Evolutionary conservation across 177 flowering plant species (phyloP).

Genomic region (Vitis hybrid): DNA sequence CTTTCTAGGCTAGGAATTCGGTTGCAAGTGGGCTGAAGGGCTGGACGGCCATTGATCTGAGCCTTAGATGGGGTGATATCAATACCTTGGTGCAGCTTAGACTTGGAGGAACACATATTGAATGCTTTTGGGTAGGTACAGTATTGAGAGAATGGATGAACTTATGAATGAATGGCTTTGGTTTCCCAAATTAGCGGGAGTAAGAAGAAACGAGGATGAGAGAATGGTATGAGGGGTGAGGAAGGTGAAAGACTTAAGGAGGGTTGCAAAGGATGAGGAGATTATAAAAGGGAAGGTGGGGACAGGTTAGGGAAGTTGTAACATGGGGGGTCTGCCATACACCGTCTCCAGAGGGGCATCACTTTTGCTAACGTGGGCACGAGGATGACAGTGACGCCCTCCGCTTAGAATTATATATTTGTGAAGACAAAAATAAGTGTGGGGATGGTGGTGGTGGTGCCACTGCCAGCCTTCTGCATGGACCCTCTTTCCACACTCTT

Average conservation of each 20-base stretch:
- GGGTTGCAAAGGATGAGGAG: conserved; percentile 9
- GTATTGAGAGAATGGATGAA: no score
- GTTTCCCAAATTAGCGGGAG: no score
- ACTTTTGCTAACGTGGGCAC: conserved; percentile 17
- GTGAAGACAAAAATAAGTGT: not conserved
- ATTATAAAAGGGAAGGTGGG: conserved; percentile 31
- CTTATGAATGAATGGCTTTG: no score
- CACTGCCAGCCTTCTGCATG: conserved; percentile 23
- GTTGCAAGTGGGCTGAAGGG: conserved; percentile 72
- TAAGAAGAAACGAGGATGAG: not conserved
- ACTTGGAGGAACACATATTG: conserved; percentile 56
- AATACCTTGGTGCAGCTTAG: conserved; percentile 25
- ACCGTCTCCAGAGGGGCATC: conserved; percentile 27
- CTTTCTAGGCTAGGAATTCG: conserved; percentile 45
- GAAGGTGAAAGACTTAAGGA: conserved; percentile 6
- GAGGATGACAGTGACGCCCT: conserved; percentile 22
- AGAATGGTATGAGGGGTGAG: not conserved
- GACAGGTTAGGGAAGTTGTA: conserved; percentile 36
- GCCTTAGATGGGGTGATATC: conserved; percentile 20
- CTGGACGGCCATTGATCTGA: conserved; percentile 58
- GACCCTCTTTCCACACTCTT: conserved; percentile 18
- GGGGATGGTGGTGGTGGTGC: conserved; percentile 20
- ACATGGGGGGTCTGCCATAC: conserved; percentile 56
- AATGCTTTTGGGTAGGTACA: not conserved
- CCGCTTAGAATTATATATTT: not conserved